These are phyloP conservation scores for Cairneyella variabilis DNA, from an alignment of 495 filamentous ascomycete genomes.

Conservation along the genomic window DNA sequence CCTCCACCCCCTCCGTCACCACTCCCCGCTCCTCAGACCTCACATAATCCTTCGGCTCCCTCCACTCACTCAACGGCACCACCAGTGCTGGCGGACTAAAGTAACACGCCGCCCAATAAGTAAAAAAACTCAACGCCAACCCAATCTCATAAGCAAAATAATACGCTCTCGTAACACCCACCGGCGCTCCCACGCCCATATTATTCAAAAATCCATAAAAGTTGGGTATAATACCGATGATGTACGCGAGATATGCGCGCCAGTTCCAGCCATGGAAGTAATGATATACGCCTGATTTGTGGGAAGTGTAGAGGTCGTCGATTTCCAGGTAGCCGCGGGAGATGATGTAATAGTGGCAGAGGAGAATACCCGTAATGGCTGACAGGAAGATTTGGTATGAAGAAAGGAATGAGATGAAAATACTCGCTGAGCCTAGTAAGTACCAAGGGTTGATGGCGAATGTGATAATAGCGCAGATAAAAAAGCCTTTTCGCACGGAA, in stretches of 20 bases:
- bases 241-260: conserved; percentile 36
- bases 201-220: conserved; percentile 38
- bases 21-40: conserved; percentile 20
- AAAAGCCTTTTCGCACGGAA: conserved; percentile 45
- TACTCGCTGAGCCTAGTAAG: conserved; percentile 43
- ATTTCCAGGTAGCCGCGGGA: conserved; percentile 35
- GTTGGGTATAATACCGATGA: conserved; percentile 29
- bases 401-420: conserved; percentile 47
- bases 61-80: conserved; percentile 27
- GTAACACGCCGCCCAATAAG: conserved; percentile 25
- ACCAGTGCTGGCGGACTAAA: conserved; percentile 20
- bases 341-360: conserved; percentile 37
- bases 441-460: conserved; percentile 50
- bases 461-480: conserved; percentile 39
- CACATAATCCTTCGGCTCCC: conserved; percentile 33
- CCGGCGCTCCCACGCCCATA: conserved; percentile 33
- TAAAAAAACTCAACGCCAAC: conserved; percentile 26
- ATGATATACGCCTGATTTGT: conserved; percentile 35
- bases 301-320: conserved; percentile 34
- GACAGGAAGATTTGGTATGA: conserved; percentile 48
- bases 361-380: conserved; percentile 30
- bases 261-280: conserved; percentile 40
- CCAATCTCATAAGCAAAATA: conserved; percentile 35
- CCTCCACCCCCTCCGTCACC: not conserved
- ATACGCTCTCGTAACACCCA: conserved; percentile 31